Base-by-base conservation (phyloP, 192 early-diverging fungal species). In the Jimgerdemannia flammicorona region DNA sequence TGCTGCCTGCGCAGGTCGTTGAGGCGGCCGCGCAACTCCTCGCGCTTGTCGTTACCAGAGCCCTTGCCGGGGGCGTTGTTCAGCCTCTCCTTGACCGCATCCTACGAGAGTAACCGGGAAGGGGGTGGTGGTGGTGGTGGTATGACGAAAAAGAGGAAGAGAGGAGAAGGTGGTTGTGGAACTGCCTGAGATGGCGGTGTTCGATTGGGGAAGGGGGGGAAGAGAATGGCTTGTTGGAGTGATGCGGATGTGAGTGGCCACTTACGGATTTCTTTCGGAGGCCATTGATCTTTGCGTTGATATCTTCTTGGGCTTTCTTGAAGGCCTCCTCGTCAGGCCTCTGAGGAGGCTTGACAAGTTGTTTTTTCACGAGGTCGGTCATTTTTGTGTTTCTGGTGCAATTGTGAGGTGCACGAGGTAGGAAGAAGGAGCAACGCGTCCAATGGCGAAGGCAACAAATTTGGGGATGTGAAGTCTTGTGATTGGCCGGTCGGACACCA, bases 1-100 rank as follows among this genome's bases (percentile, higher is more conserved):
- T 68, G 67, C 40, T 68, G 67, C 67, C 40, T 68, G 6, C 18
- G 67, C 67, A 68, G 67, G 29, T 68, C 67, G 6, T 20, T 68
- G 29, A 68, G 40, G 18, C 67, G 67, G 19, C 19, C 19, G 67
- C 67, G 67, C 18, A 68, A 19, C 18, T 68, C 67, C 9, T 68
- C 67, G 29, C 67, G 67, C 67, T 68, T 68, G 29, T 68, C 67
- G 67, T 68, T 68, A 19, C 8, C 67, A 18, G 8, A 10, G 49
- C 49, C 49, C 67, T 68, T 68, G 18, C 67, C 9, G 29, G 67
- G 67, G 9, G 67, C 19, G 18, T 20, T 40, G 29, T 20, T 68
- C 29, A 68, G 9, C 2, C 40, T 68, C 9, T 20, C 67, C 19
- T 41, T 20, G 40, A 18, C 67, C 7, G 6, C 67, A 0, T 68